Conservation (phyloP, 306 rosid species). For the Abrus pulchellus region DNA sequence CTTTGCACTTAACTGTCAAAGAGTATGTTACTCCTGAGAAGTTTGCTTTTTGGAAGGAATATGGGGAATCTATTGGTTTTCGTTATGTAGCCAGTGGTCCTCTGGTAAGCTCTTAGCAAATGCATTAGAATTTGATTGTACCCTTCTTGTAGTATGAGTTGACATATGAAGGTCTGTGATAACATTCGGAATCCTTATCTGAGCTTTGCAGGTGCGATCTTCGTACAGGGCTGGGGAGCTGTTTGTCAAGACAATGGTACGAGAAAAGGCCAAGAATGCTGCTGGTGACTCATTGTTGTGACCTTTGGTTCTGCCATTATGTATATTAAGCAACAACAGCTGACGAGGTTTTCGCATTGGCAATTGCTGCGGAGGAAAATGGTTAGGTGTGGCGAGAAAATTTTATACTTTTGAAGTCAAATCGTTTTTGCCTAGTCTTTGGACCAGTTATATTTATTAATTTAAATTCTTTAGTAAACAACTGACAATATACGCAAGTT, state of each 20-base stretch:
- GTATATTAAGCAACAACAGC: slow-evolving; percentile 19
- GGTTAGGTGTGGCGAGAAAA: slow-evolving; percentile 1
- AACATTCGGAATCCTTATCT: neutral
- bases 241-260: slow-evolving; percentile 86
- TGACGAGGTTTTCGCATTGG: slow-evolving; percentile 28
- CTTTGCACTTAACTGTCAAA: slow-evolving; percentile 92
- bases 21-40: slow-evolving; percentile 90
- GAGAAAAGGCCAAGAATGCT: slow-evolving; percentile 59
- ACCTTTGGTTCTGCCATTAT: slow-evolving; percentile 32
- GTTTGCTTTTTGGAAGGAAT: slow-evolving; percentile 91
- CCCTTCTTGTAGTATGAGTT: slow-evolving; percentile 36
- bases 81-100: slow-evolving; percentile 97
- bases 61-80: slow-evolving; percentile 94
- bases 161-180: neutral
- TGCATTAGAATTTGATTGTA: slow-evolving; percentile 22
- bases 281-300: slow-evolving; percentile 39
- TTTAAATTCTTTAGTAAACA: slow-evolving; percentile 19
- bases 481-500: slow-evolving; percentile 1
- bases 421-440: slow-evolving; percentile 1
- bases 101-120: slow-evolving; percentile 67
- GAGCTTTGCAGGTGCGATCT: slow-evolving; percentile 79
- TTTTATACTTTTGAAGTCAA: slow-evolving; percentile 23
- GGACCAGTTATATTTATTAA: slow-evolving; percentile 16
- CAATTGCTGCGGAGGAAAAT: slow-evolving; percentile 38
- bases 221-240: slow-evolving; percentile 98